These are phyloP conservation scores for Amniculicola lignicola DNA, from an alignment of 495 filamentous ascomycete genomes.

Conservation along the genomic window DNA sequence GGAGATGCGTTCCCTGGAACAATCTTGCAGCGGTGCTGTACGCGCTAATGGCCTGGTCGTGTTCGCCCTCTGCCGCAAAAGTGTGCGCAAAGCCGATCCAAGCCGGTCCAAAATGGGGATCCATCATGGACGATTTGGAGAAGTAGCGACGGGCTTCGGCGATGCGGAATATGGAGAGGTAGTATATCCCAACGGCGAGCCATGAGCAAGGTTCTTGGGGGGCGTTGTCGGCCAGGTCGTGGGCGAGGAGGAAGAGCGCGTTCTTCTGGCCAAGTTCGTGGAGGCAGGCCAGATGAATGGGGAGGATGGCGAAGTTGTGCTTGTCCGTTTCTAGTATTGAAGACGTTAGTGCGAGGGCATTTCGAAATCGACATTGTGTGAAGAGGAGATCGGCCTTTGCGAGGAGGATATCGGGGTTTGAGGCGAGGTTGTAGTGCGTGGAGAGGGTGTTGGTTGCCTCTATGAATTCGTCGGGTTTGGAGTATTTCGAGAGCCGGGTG, in stretches of 20 bases:
- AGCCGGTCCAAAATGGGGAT: constrained; percentile 94
- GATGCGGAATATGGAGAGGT: constrained; percentile 82
- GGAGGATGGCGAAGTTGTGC: constrained; percentile 86
- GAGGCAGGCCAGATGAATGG: constrained; percentile 86
- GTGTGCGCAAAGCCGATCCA: constrained; percentile 99
- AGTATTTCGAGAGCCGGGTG: constrained; percentile 93
- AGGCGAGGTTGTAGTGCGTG: constrained; percentile 83
- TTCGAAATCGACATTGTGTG: constrained; percentile 88
- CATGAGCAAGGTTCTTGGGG: constrained; percentile 88
- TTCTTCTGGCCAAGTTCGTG: constrained; percentile 85
- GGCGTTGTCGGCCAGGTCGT: constrained; percentile 88
- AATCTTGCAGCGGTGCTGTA: constrained; percentile 94
- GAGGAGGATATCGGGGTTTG: constrained; percentile 88
- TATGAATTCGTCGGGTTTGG: constrained; percentile 76
- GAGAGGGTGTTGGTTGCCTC: constrained; percentile 86
- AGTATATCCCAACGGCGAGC: constrained; percentile 93
- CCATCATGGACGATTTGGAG: constrained; percentile 93
- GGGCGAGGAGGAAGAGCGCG: constrained; percentile 85
- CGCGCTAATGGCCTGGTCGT: constrained; percentile 96
- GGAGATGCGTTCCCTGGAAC: constrained; percentile 95
- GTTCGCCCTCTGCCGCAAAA: constrained; percentile 99
- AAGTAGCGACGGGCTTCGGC: constrained; percentile 94
- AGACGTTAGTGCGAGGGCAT: constrained; percentile 79
- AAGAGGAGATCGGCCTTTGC: constrained; percentile 90
- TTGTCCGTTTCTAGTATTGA: constrained; percentile 74